phyloP scores from a whole-genome alignment of 768 basidiomycete genomes.

The Lactarius vividus region DNA sequence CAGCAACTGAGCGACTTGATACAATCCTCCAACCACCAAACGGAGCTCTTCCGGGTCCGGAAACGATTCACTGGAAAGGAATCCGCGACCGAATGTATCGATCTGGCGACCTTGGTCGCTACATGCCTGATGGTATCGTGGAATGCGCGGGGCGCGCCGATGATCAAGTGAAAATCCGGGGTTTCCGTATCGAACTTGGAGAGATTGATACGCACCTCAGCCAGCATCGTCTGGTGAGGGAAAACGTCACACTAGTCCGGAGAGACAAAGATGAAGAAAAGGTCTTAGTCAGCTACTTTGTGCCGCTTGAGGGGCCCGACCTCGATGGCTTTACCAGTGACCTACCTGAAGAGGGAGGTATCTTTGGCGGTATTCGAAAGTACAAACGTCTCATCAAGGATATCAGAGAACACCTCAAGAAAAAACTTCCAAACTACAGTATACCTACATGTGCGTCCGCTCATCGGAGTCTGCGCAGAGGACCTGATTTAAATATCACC shows the following conservation, averaged over 20 bases:
- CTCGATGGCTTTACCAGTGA: conserved; percentile 74
- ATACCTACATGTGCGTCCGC: conserved; percentile 75
- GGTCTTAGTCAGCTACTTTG: conserved; percentile 96
- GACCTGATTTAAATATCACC: conserved; percentile 14
- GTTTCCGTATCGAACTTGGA: conserved; percentile 96
- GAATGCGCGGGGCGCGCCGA: conserved; percentile 98
- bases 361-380: conserved; percentile 74
- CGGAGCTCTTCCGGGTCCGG: conserved; percentile 56
- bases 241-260: conserved; percentile 95
- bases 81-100: conserved; percentile 97
- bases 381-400: conserved; percentile 90
- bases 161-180: conserved; percentile 99
- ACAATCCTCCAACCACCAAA: conserved; percentile 61
- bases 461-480: conserved; percentile 11
- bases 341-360: conserved; percentile 47
- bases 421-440: conserved; percentile 93
- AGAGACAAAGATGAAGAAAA: conserved; percentile 99
- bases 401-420: conserved; percentile 93
- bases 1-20: conserved; percentile 54
- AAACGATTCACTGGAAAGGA: conserved; percentile 87
- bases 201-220: conserved; percentile 97
- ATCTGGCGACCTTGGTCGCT: conserved; percentile 94
- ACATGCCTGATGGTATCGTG: conserved; percentile 86
- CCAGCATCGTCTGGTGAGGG: conserved; percentile 89
- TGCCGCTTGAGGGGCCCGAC: conserved; percentile 70